These are phyloP conservation scores for Gentiana dahurica DNA, from an alignment of 257 asterid genomes.

Conservation along the genomic window DNA sequence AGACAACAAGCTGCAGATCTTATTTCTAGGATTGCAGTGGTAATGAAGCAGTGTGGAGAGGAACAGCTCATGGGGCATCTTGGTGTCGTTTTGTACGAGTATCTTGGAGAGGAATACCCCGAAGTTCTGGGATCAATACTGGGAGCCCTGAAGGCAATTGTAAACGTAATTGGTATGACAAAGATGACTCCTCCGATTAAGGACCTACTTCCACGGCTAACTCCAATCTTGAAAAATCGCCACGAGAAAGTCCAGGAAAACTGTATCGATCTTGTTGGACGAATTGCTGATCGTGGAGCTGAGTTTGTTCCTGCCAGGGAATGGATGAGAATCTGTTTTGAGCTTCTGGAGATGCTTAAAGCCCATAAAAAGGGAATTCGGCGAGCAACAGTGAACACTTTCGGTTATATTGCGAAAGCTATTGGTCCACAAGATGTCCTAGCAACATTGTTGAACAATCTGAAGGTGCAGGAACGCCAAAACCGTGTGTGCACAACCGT, in stretches of 20 bases:
- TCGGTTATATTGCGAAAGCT: conserved; percentile 86
- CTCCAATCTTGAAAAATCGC: conserved; percentile 85
- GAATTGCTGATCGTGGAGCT: conserved; percentile 91
- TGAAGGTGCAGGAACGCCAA: conserved; percentile 89
- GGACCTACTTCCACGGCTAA: conserved; percentile 86
- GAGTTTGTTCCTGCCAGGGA: conserved; percentile 92
- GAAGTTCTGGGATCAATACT: conserved; percentile 83
- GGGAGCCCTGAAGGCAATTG: conserved; percentile 86
- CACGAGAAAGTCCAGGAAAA: conserved; percentile 93
- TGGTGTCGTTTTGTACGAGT: conserved; percentile 80
- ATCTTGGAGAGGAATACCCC: conserved; percentile 86
- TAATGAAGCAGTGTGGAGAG: conserved; percentile 84
- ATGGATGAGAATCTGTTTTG: conserved; percentile 94
- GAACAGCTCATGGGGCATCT: conserved; percentile 92
- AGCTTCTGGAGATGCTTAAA: conserved; percentile 93
- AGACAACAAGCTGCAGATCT: conserved; percentile 90
- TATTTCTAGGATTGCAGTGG: conserved; percentile 82
- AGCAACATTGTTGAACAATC: conserved; percentile 75
- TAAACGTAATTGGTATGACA: conserved; percentile 89
- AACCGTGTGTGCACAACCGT: conserved; percentile 95
- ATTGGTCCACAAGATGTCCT: conserved; percentile 89
- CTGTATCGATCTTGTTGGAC: conserved; percentile 83
- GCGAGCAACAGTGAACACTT: conserved; percentile 85
- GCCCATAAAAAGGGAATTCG: conserved; percentile 93
- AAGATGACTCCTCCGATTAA: conserved; percentile 93